These are phyloP conservation scores for Nidularia sp. DNA, from an alignment of 768 basidiomycete genomes.

Conservation along the genomic window DNA sequence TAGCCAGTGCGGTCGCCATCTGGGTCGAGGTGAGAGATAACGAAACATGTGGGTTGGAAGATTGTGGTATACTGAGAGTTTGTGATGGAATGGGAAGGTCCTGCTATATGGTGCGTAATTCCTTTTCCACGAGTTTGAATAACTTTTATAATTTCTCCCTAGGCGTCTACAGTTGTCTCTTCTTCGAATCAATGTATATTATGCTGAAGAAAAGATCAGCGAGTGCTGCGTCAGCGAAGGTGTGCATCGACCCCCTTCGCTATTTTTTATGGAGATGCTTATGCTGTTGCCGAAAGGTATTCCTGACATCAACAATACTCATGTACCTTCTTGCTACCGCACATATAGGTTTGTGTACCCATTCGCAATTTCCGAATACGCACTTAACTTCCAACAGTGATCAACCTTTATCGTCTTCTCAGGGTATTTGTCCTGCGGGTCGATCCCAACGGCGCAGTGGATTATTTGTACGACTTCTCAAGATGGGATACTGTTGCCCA, in stretches of 20 bases:
- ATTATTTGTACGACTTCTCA: slow-evolving; percentile 7
- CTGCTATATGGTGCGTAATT: slow-evolving; percentile 3
- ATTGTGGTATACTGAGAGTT: not conserved
- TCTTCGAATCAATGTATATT: slow-evolving; percentile 11
- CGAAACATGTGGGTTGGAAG: not conserved
- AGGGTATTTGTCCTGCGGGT: slow-evolving; percentile 6
- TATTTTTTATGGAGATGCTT: not conserved
- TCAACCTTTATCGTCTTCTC: slow-evolving; percentile 10
- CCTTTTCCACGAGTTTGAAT: not conserved
- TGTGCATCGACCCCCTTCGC: not conserved
- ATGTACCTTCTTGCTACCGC: slow-evolving; percentile 19
- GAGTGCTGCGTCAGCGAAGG: slow-evolving; percentile 7
- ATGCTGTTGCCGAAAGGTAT: slow-evolving; percentile 9
- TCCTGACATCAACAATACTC: slow-evolving; percentile 13
- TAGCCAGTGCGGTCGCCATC: slow-evolving; percentile 8
- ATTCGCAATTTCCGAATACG: not conserved
- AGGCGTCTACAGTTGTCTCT: slow-evolving; percentile 14
- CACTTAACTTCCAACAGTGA: slow-evolving; percentile 1
- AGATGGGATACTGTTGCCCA: slow-evolving; percentile 8
- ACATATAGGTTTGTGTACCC: slow-evolving; percentile 13
- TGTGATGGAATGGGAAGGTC: not conserved
- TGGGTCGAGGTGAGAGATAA: slow-evolving; percentile 11
- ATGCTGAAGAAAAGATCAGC: slow-evolving; percentile 9
- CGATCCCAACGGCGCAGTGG: slow-evolving; percentile 2
- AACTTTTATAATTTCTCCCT: not conserved